These are phyloP conservation scores for Buddleja alternifolia DNA, from an alignment of 257 asterid species.

Conservation along the genomic window DNA sequence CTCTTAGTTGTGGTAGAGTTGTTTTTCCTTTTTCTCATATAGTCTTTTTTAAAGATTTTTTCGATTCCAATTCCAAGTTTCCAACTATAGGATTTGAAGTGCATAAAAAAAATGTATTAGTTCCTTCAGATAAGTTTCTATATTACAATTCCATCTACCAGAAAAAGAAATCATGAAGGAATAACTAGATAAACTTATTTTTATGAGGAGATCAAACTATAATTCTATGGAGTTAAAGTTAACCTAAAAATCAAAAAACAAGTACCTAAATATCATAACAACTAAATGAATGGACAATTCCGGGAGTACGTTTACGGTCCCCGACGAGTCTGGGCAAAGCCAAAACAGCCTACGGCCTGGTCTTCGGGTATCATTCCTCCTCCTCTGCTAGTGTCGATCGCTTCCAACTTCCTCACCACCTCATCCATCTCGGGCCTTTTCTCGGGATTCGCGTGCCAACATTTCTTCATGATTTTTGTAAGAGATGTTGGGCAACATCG, in stretches of 20 bases:
- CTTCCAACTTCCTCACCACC: slow-evolving; percentile 76
- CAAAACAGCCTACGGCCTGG: slow-evolving; percentile 67
- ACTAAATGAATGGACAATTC: no score
- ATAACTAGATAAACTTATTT: not conserved
- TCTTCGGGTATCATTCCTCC: slow-evolving; percentile 96
- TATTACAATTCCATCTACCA: not conserved
- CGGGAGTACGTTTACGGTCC: no score
- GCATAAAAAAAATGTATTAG: no score
- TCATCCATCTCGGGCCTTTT: slow-evolving; percentile 91
- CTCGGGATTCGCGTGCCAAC: slow-evolving; percentile 84
- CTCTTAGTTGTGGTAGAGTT: no score
- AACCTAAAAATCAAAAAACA: no score
- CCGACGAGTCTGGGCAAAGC: slow-evolving; percentile 72
- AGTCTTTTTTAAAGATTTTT: no score
- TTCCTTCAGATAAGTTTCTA: no score
- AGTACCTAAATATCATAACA: no score
- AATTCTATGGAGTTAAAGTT: no score
- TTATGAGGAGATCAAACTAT: not conserved
- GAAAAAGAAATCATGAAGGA: not conserved
- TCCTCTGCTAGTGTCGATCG: slow-evolving; percentile 85
- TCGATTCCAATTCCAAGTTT: no score
- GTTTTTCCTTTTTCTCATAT: no score
- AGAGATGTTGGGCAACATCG: slow-evolving; percentile 76
- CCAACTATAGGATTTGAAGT: no score
- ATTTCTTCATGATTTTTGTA: slow-evolving; percentile 66